Base-by-base conservation (phyloP, 345 rosid species). In the Isatis tinctoria region DNA sequence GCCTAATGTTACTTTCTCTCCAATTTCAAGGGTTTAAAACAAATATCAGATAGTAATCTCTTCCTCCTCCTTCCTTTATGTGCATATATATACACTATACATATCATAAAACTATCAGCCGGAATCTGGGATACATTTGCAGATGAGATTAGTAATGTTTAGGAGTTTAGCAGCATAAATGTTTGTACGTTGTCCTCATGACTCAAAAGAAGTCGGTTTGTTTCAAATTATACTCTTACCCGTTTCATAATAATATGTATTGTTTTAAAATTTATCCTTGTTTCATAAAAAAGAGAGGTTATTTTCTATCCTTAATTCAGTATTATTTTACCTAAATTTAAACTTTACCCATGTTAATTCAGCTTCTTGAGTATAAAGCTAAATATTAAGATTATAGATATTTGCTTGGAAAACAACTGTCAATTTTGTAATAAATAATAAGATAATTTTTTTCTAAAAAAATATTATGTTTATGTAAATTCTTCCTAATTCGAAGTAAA, bases 1-100 rank as follows among this genome's bases (percentile, higher is more conserved):
- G 67, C 82, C 88, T 30, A 86, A 87, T 65, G 96, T 96, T 24
- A 93, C 99, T 0, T 92, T 92, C 82, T 90, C 98, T 73, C 99
- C 99, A 0, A 88, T 95, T 14, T 80, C 97, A 35, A 87, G 97
- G 51, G 98, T 92, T 58, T 95, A 82, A 77, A 37, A 57, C 30
- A 24, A 16, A n/a, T 54, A 41, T 41, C 64, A 69, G 1, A 61
- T 13, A 54, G 71, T 70, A 61, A 33, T 62, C 8, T 53, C 14
- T 74, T 13, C 39, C 10, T 33, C 4, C 8, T 39, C 22, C 43
- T 28, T 36, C 45, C 48, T 52, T 52, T 62, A 59, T 49, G 43
- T 69, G 60, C 14, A 39, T 54, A 57, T 54, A 57, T 49, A 20
- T 41, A 67, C 41, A 74, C 17, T 58, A 18, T 27, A 47, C 60